Evolutionary conservation across 202 grass and related monocot species (phyloP), one percentile per base, ranked within the genome.

Genomic region (Carex arenaria): DNA sequence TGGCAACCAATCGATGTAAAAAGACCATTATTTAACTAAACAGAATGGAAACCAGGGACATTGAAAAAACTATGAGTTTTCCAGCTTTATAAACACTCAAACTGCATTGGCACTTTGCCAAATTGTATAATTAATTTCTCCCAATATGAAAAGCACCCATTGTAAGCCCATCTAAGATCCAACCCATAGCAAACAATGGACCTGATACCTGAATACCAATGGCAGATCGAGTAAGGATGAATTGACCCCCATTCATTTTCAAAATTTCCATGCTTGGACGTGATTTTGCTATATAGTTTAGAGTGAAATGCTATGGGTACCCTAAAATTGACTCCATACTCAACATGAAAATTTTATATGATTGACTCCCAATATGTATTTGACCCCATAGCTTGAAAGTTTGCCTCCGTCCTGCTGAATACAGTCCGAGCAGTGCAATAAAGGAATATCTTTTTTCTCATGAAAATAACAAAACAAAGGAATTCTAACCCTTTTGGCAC

Each of bases 401-500:
- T 36, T 26, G 34, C 34, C 34, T 36, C 34, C 34, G 4, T 4
- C 4, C 34, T 36, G 34, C 38, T 20, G 8, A 65, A 45, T 45
- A 45, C 38, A 31, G 12, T 76, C 5, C 5, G 28, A 76, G 26
- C 23, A 54, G 72, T 32, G 12, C 23, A 56, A 14, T 18, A 84
- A 42, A 66, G 18, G 0, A 38, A 51, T 28, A 80, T 34, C 28
- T 22, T 36, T 7, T 7, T 5, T 59, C 34, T 69, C 32, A 60
- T 26, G 17, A 83, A 70, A 70, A n/a, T 15, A 13, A 61, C 6
- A 55, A 75, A 47, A 76, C 2, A 76, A 14, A 19, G 54, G 14
- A 38, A 47, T 54, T 57, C 64, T 66, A 65, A 89, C 88, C 84
- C 83, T 83, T 80, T 92, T 97, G 42, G 87, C 92, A 22, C 94